Conservation (phyloP, 768 basidiomycete species). For the Piloderma croceum region DNA sequence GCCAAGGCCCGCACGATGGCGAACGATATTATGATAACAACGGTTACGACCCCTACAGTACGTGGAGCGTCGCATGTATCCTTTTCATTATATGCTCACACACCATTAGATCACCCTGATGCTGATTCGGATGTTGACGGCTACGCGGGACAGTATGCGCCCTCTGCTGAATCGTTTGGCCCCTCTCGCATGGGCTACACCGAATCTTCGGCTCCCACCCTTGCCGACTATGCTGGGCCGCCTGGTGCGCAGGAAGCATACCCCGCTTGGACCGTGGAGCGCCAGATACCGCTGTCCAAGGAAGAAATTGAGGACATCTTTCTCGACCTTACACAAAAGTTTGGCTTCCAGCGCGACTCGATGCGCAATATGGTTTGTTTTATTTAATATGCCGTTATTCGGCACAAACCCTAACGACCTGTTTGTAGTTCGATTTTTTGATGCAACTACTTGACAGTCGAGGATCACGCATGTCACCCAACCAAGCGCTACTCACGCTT, state of each 20-base stretch:
- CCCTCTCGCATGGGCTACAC: conserved; percentile 55
- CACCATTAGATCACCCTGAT: conserved; percentile 60
- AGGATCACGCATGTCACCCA: conserved; percentile 94
- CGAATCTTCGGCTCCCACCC: conserved; percentile 70
- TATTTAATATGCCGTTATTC: background rate
- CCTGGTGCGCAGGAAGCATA: conserved; percentile 74
- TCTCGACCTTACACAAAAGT: conserved; percentile 95
- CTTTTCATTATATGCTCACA: conserved; percentile 18
- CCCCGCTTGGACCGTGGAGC: conserved; percentile 89
- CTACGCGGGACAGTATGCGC: conserved; percentile 48
- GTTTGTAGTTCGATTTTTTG: conserved; percentile 81
- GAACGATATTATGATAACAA: conserved; percentile 60
- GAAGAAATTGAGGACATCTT: conserved; percentile 99
- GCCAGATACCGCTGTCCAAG: conserved; percentile 94
- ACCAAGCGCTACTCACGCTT: conserved; percentile 89
- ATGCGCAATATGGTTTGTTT: conserved; percentile 86
- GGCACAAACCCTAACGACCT: conserved; percentile 7
- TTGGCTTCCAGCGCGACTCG: conserved; percentile 93
- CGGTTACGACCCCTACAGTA: conserved; percentile 64
- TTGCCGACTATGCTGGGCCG: conserved; percentile 53
- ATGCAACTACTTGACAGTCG: conserved; percentile 98
- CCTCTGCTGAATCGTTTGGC: conserved; percentile 72
- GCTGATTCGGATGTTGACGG: conserved; percentile 77
- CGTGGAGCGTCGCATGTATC: too few relatives aligned
- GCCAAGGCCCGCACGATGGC: conserved; percentile 46